phyloP scores from a whole-genome alignment of 2,329 filamentous ascomycete genomes.

The Emergomyces orientalis region DNA sequence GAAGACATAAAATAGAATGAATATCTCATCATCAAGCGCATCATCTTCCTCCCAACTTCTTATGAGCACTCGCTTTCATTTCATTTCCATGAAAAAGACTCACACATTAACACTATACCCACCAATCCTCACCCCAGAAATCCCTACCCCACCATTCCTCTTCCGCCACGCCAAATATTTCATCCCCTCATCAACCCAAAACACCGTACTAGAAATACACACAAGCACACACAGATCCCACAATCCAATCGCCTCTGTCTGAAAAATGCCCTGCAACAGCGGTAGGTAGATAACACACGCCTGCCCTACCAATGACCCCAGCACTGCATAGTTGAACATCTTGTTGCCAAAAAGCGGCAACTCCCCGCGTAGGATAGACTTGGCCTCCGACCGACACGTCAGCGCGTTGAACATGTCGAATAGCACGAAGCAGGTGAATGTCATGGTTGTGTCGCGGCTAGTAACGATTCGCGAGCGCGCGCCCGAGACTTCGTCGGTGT shows the following conservation, averaged over 20 bases:
- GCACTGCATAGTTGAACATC: slow-evolving; percentile 94
- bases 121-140: slow-evolving; percentile 20
- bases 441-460: slow-evolving; percentile 96
- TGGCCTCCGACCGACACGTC: slow-evolving; percentile 81
- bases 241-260: slow-evolving; percentile 75
- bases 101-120: slow-evolving; percentile 37
- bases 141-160: slow-evolving; percentile 21
- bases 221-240: slow-evolving; percentile 66
- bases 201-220: slow-evolving; percentile 74
- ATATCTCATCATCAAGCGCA: not conserved
- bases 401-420: slow-evolving; percentile 99
- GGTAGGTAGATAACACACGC: slow-evolving; percentile 89
- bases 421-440: slow-evolving; percentile 95
- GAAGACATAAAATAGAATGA: not conserved
- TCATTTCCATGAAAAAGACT: slow-evolving; percentile 1
- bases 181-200: slow-evolving; percentile 86
- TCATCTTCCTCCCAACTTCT: not conserved
- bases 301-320: slow-evolving; percentile 75
- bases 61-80: not conserved
- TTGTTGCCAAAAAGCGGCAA: slow-evolving; percentile 74
- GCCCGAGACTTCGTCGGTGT: slow-evolving; percentile 43
- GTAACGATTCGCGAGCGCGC: slow-evolving; percentile 57
- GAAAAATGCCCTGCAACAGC: slow-evolving; percentile 86
- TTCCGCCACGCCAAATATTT: slow-evolving; percentile 51
- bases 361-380: slow-evolving; percentile 80